These are phyloP conservation scores for Yarrowia osloensis DNA, from an alignment of 805 yeast genomes.

Conservation along the genomic window DNA sequence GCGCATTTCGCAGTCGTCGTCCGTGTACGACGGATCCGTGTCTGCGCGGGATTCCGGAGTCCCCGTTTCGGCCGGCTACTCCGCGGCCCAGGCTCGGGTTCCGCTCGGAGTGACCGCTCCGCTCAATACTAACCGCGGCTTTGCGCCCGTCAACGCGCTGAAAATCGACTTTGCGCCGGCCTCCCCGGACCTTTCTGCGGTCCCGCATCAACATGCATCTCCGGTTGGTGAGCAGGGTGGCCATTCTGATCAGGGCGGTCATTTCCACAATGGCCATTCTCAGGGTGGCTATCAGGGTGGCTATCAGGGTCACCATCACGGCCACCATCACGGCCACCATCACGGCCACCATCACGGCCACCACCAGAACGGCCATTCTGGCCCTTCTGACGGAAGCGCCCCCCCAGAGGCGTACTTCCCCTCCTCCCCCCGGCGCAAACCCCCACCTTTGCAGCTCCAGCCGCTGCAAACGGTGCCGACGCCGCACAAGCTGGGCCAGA, in stretches of 20 bases:
- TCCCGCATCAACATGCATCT: slow-evolving; percentile 30
- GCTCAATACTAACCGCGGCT: not conserved
- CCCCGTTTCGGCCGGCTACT: not conserved
- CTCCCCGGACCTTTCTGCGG: slow-evolving; percentile 11
- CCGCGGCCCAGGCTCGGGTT: slow-evolving; percentile 1
- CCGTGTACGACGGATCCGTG: not conserved
- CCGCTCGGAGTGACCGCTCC: not conserved
- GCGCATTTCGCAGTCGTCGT: not conserved
- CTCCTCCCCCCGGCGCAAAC: not conserved
- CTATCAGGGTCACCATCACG: not conserved
- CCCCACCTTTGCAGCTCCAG: slow-evolving; percentile 25
- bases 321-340: not conserved
- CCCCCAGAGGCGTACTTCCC: slow-evolving; percentile 17
- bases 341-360: not conserved
- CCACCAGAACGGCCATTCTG: too few relatives aligned
- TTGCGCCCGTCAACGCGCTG: slow-evolving; percentile 21
- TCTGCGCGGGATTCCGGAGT: too few relatives aligned
- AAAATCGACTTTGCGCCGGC: slow-evolving; percentile 11
- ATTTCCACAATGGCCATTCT: slow-evolving; percentile 32
- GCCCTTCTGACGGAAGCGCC: slow-evolving; percentile 2
- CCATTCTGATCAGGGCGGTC: too few relatives aligned
- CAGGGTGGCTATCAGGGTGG: not conserved
- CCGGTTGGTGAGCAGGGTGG: slow-evolving; percentile 30
- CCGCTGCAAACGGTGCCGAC: slow-evolving; percentile 35
- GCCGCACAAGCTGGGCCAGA: slow-evolving; percentile 37